These are phyloP conservation scores for Delonix regia DNA, from an alignment of 306 rosid species.

Conservation along the genomic window DNA sequence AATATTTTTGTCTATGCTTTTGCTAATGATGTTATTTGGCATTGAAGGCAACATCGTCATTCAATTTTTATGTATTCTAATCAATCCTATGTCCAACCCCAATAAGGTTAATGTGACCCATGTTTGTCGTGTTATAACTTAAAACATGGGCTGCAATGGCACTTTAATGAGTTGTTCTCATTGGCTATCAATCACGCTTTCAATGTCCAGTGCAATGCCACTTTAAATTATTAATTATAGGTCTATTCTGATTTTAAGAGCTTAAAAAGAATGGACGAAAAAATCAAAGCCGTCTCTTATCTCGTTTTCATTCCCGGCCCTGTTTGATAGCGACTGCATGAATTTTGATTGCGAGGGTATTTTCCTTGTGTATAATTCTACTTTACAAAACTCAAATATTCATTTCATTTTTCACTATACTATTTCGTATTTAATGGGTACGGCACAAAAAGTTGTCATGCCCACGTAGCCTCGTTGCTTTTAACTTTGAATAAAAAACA, in stretches of 20 bases:
- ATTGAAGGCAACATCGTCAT: background rate
- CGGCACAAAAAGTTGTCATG: background rate
- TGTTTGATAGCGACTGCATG: background rate
- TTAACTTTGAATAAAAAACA: background rate
- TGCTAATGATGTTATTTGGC: background rate
- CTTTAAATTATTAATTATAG: background rate
- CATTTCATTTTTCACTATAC: background rate
- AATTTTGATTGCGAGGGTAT: background rate
- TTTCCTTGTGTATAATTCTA: background rate
- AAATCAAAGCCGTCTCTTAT: background rate
- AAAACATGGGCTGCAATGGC: background rate
- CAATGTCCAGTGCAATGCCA: background rate
- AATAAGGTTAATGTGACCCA: background rate
- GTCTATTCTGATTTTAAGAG: background rate
- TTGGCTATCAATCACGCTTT: background rate
- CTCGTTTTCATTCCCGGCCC: background rate
- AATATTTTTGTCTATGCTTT: background rate
- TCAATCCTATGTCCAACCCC: background rate
- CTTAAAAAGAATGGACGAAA: background rate
- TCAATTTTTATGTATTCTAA: too few species aligned
- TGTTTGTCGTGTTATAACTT: background rate
- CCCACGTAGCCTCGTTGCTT: background rate
- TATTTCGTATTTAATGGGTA: background rate
- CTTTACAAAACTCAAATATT: background rate
- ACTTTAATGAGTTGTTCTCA: background rate